Conservation (phyloP, 2,329 filamentous ascomycete species). For the Pestalotiopsis sp. region DNA sequence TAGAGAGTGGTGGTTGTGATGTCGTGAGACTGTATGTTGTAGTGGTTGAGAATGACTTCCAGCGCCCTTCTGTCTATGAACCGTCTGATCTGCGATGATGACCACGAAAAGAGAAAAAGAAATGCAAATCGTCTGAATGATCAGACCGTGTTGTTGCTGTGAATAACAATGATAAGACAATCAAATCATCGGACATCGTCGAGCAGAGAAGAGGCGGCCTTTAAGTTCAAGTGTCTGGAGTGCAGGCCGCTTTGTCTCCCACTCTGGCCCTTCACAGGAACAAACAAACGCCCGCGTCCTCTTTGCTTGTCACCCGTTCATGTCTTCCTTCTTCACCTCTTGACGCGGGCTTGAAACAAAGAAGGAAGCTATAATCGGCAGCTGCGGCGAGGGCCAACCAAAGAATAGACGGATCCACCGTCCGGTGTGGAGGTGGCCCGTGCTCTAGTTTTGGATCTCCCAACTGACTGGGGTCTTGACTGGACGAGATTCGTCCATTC, state of each 20-base stretch:
- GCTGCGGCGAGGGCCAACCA: background rate
- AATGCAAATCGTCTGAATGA: background rate
- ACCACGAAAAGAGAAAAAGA: background rate
- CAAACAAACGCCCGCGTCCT: background rate
- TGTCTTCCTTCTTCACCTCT: background rate
- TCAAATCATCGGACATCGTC: too few relatives aligned
- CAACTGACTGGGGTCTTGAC: background rate
- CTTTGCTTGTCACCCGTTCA: background rate
- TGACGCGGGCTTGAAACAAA: background rate
- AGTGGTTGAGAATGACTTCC: constrained; percentile 8
- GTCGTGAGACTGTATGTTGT: background rate
- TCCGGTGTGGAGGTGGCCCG: background rate
- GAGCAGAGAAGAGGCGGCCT: background rate
- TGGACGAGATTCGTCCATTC: background rate
- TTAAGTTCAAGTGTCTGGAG: too few relatives aligned
- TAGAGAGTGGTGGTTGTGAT: background rate
- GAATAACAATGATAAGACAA: background rate
- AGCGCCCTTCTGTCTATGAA: background rate
- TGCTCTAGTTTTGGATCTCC: background rate
- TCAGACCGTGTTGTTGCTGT: background rate
- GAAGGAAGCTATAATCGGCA: background rate
- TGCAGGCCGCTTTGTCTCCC: too few relatives aligned
- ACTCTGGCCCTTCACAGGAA: background rate
- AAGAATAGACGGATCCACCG: background rate
- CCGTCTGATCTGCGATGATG: background rate